Evolutionary conservation across 306 rosid species (phyloP).

Genomic region (Medicago lupulina): DNA sequence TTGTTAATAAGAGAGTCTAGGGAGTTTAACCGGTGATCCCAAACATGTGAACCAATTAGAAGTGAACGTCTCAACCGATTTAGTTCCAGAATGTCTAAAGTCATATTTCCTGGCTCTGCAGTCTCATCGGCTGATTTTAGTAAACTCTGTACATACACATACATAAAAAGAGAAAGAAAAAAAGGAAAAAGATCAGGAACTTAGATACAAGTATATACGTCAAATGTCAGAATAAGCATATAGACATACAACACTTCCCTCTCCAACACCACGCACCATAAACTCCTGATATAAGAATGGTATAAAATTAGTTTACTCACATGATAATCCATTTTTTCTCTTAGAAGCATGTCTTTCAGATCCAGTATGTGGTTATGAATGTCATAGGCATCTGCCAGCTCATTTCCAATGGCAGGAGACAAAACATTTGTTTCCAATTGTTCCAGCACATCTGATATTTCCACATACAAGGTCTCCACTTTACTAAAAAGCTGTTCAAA

Average conservation of each 20-base stretch:
- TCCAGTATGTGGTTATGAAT: constrained; percentile 62
- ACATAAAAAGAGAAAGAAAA: not conserved
- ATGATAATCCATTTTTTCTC: constrained; percentile 74
- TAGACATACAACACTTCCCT: constrained; percentile 23
- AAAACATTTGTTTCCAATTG: constrained; percentile 61
- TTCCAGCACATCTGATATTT: constrained; percentile 77
- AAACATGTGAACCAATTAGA: constrained; percentile 77
- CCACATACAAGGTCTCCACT: constrained; percentile 74
- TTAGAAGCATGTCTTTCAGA: constrained; percentile 73
- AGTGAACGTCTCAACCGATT: constrained; percentile 84
- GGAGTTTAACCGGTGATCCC: constrained; percentile 84
- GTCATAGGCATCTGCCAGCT: constrained; percentile 54
- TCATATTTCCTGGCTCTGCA: constrained; percentile 51
- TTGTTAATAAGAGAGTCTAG: constrained; percentile 67
- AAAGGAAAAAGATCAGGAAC: not conserved
- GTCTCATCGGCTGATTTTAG: constrained; percentile 63
- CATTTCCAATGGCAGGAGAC: constrained; percentile 52
- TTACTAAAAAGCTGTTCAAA: constrained; percentile 66
- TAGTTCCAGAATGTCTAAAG: constrained; percentile 72
- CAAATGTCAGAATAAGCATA: constrained; percentile 19
- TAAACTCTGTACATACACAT: constrained; percentile 49
- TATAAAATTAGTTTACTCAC: constrained; percentile 55
- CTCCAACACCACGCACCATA: constrained; percentile 25
- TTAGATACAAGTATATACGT: constrained; percentile 34
- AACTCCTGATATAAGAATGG: constrained; percentile 10